phyloP scores from a whole-genome alignment of 371 early-diverging fungal species.

The Apophysomyces elegans region DNA sequence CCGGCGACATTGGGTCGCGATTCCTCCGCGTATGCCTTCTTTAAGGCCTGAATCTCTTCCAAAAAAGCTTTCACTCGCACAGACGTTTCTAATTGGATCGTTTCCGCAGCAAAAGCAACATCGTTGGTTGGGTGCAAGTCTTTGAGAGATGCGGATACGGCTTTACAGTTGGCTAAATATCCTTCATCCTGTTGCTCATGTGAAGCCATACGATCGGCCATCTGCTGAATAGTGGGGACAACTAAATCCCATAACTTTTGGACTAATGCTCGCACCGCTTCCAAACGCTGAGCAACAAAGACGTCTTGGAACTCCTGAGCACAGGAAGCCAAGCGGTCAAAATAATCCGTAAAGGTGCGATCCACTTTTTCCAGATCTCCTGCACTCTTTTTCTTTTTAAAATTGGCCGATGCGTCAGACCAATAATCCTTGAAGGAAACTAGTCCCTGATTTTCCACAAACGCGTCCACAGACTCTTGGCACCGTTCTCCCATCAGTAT shows the following conservation, averaged over 20 bases:
- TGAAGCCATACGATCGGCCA: constrained; percentile 43
- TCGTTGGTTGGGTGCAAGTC: constrained; percentile 30
- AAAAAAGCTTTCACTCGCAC: constrained; percentile 46
- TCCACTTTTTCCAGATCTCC: constrained; percentile 56
- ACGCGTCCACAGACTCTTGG: constrained; percentile 36
- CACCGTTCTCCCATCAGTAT: constrained; percentile 42
- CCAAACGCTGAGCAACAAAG: constrained; percentile 36
- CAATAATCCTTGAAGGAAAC: constrained; percentile 40
- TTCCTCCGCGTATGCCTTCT: constrained; percentile 23
- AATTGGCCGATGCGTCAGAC: constrained; percentile 13
- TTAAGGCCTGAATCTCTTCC: constrained; percentile 32
- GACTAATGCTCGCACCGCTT: constrained; percentile 29
- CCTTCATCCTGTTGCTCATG: constrained; percentile 25
- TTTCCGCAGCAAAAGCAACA: constrained; percentile 22
- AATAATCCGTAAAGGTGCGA: constrained; percentile 49
- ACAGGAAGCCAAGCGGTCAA: constrained; percentile 33
- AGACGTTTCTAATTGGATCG: constrained; percentile 20
- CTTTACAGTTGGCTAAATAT: constrained; percentile 24
- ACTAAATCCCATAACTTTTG: constrained; percentile 43
- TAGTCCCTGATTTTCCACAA: constrained; percentile 29
- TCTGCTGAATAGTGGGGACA: constrained; percentile 42
- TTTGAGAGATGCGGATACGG: constrained; percentile 27
- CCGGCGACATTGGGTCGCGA: constrained; percentile 53
- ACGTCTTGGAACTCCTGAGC: constrained; percentile 28
- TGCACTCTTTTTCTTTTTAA: constrained; percentile 15